Percentiles rank a stretch among this genome's conserved stretches.
phyloP scores from a whole-genome alignment of 2,329 filamentous ascomycete species.

The Elsinoe ampelina region DNA sequence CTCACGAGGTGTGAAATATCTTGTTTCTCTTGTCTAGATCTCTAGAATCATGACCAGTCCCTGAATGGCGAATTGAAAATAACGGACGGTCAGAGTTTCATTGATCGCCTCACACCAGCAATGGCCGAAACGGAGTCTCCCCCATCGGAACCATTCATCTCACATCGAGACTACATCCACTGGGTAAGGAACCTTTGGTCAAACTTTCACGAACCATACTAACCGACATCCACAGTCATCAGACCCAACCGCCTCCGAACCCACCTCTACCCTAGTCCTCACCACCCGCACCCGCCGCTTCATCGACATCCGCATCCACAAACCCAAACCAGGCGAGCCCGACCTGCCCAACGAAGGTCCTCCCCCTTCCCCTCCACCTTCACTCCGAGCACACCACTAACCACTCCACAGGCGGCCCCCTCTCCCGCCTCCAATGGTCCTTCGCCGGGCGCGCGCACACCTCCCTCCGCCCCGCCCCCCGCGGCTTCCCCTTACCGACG shows the following conservation, averaged over 20 bases:
- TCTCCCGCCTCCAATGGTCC: constrained; percentile 51
- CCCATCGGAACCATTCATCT: constrained; percentile 35
- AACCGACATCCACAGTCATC: constrained; percentile 3
- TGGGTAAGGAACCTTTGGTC: constrained; percentile 30
- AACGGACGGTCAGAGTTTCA: too few relatives aligned
- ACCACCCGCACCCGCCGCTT: constrained; percentile 50
- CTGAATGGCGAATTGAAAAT: too few relatives aligned
- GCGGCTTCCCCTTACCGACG: neutral
- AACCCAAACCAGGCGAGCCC: constrained; percentile 17
- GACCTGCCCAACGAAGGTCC: constrained; percentile 20
- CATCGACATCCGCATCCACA: constrained; percentile 52
- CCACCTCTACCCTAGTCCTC: constrained; percentile 55
- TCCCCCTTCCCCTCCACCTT: neutral
- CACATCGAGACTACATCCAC: constrained; percentile 49
- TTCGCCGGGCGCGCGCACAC: constrained; percentile 49
- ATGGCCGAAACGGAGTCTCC: constrained; percentile 11
- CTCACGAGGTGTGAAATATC: too few relatives aligned
- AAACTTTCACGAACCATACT: neutral
- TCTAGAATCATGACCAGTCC: too few relatives aligned
- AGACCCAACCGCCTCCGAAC: constrained; percentile 43
- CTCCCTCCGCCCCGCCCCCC: constrained; percentile 19
- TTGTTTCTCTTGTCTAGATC: too few relatives aligned
- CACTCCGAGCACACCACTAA: neutral
- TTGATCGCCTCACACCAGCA: neutral
- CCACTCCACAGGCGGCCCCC: constrained; percentile 21